Percentiles rank a stretch among this genome's conserved stretches.
phyloP scores from a whole-genome alignment of 2,329 filamentous ascomycete genomes.

The Drechmeria coniospora region DNA sequence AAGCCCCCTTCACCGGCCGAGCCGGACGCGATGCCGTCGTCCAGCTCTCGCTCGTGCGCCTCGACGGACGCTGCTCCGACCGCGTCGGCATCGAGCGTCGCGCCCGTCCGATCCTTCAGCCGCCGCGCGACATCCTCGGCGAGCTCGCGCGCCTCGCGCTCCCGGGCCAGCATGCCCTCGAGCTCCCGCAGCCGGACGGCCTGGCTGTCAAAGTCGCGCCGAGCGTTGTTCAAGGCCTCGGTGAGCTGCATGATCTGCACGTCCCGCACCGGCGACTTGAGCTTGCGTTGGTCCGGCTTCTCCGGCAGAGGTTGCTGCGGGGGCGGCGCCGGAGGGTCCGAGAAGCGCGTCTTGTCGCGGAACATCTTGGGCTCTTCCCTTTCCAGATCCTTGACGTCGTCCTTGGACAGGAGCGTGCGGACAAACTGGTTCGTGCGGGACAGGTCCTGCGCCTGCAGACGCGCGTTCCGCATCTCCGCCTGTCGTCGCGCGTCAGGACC shows the following conservation, averaged over 20 bases:
- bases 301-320: constrained; percentile 87
- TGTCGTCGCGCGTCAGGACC: constrained; percentile 18
- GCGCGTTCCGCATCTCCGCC: constrained; percentile 82
- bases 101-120: no score
- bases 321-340: constrained; percentile 82
- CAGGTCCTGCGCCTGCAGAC: constrained; percentile 75
- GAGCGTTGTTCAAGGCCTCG: constrained; percentile 69
- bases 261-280: constrained; percentile 53
- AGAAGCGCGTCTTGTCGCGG: constrained; percentile 74
- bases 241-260: constrained; percentile 71
- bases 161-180: constrained; percentile 57
- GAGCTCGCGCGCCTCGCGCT: constrained; percentile 65
- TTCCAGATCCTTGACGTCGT: constrained; percentile 44
- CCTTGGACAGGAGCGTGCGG: constrained; percentile 58
- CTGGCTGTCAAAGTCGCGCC: constrained; percentile 77
- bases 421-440: constrained; percentile 71
- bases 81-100: no score
- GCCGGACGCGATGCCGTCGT: no score
- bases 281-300: constrained; percentile 65
- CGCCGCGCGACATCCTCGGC: constrained; percentile 70
- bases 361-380: constrained; percentile 48
- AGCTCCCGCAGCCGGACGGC: constrained; percentile 64
- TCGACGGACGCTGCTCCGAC: background rate
- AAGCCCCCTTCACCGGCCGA: no score
- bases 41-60: background rate